A percentile compares a stretch with the other conserved stretches of the same genome.
Evolutionary conservation across 306 rosid genomes (phyloP).

Genomic region (Medicago ruthenica): DNA sequence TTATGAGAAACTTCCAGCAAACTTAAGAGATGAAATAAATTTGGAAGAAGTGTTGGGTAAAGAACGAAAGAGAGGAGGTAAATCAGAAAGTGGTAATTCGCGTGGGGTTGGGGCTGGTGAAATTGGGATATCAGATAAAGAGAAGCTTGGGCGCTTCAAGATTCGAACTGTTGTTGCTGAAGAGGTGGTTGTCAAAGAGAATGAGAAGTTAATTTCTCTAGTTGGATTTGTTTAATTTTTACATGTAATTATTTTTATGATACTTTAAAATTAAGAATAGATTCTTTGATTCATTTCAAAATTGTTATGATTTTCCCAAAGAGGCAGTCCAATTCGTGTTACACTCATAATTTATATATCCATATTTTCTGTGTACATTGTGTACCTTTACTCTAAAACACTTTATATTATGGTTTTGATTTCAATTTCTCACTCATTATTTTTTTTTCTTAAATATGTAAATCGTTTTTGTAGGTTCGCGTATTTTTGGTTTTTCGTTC

Average conservation of each 20-base stretch:
- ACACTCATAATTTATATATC: too few relatives aligned
- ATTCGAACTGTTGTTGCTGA: constrained; percentile 32
- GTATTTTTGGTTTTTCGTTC: too few relatives aligned
- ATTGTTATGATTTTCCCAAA: background rate
- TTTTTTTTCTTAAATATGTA: too few relatives aligned
- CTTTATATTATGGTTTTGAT: too few relatives aligned
- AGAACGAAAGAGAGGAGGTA: background rate
- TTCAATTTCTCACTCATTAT: too few relatives aligned
- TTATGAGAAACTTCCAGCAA: constrained; percentile 21
- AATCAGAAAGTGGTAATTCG: background rate
- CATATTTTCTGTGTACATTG: too few relatives aligned
- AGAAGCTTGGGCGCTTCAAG: constrained; percentile 44
- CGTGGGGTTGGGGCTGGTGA: constrained; percentile 4
- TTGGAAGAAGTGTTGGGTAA: background rate
- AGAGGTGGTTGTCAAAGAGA: constrained; percentile 28
- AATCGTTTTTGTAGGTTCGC: too few relatives aligned
- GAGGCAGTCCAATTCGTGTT: too few relatives aligned
- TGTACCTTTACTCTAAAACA: too few relatives aligned
- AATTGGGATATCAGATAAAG: background rate
- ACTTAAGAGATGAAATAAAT: constrained; percentile 29
- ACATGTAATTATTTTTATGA: background rate
- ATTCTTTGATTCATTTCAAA: background rate
- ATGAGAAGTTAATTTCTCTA: background rate
- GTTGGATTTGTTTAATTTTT: background rate
- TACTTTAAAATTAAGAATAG: background rate